Evolutionary conservation across 768 basidiomycete genomes (phyloP), one percentile per base, ranked within the genome.

Genomic region (Phlegmacium glaucopus): DNA sequence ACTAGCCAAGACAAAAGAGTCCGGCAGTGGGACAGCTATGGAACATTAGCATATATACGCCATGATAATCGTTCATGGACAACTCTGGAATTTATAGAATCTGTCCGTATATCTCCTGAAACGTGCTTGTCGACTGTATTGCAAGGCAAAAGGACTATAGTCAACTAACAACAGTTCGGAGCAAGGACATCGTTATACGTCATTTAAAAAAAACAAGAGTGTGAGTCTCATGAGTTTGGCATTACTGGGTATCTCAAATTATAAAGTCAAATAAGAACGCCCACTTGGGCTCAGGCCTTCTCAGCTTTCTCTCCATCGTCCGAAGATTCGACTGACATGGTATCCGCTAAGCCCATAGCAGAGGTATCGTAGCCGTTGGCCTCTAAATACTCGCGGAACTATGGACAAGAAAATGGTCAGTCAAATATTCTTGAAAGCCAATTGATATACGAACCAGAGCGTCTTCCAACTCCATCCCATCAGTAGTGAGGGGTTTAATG

Each of bases 361-460:
- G 78, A 72, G 28, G 83, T 85, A 61, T 94, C 91, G 59, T 82
- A 94, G 8, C 91, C 91, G 58, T 92, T 64, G 8, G 68, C 76
- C 58, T 82, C 83, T 45, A 96, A 76, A 62, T 94, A 94, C 54
- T 76, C 76, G 45, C 89, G 87, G 82, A 94, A 94, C 78, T 85
- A 55, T 2, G 35, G n/a, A 39, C 25, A 27, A 3, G 8, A 40
- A 32, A 32, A 43, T 29, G 52, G 42, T 47, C 30, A 25, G 12
- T 45, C 22, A 39, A 12, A 37, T 10, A 25, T 18, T 27, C 9
- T 10, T 26, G 38, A 52, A 42, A 15, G 9, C 16, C 29, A 39
- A 25, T 29, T 39, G 18, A 38, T 22, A 22, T 22, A 65, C 78
- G 30, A 55, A 87, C 86, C 55, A 68, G 69, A 32, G 64, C 65